Conservation (phyloP, 345 rosid species). For the Cardamine chenopodiifolia region DNA sequence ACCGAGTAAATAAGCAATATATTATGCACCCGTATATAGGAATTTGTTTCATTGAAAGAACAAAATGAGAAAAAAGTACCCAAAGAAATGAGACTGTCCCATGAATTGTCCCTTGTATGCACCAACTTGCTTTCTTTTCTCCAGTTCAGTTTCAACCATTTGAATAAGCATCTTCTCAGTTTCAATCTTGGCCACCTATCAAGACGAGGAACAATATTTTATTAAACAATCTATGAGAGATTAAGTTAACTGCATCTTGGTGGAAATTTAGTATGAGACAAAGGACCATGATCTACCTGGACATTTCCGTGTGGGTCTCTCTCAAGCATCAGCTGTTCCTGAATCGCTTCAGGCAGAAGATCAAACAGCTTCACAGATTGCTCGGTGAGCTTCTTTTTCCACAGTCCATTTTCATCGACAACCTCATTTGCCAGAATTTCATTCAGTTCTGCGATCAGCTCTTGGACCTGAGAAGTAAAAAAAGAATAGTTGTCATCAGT, state of each 20-base stretch:
- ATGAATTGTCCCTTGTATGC: conserved; percentile 65
- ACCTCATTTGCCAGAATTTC: conserved; percentile 87
- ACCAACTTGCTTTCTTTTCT: conserved; percentile 86
- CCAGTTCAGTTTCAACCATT: conserved; percentile 96
- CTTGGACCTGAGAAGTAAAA: conserved; percentile 68
- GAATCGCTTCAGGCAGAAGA: conserved; percentile 83
- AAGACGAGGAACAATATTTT: neutral
- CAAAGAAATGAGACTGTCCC: conserved; percentile 97
- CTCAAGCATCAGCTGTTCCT: conserved; percentile 96
- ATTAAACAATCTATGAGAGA: neutral
- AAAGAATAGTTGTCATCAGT: neutral
- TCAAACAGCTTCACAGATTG: conserved; percentile 85
- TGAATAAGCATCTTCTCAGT: conserved; percentile 99
- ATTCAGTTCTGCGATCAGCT: conserved; percentile 85
- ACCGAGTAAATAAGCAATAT: neutral
- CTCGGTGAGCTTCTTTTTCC: conserved; percentile 83
- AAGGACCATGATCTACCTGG: conserved; percentile 56
- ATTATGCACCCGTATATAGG: neutral
- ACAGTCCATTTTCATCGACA: conserved; percentile 76
- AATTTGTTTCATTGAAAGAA: neutral
- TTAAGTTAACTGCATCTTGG: neutral
- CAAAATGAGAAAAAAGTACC: conserved; percentile 52
- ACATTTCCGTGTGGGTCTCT: conserved; percentile 99
- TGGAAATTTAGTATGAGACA: neutral
- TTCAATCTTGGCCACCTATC: conserved; percentile 96